Conservation (phyloP, 2,329 filamentous ascomycete genomes). For the Botrytis sinoallii region DNA sequence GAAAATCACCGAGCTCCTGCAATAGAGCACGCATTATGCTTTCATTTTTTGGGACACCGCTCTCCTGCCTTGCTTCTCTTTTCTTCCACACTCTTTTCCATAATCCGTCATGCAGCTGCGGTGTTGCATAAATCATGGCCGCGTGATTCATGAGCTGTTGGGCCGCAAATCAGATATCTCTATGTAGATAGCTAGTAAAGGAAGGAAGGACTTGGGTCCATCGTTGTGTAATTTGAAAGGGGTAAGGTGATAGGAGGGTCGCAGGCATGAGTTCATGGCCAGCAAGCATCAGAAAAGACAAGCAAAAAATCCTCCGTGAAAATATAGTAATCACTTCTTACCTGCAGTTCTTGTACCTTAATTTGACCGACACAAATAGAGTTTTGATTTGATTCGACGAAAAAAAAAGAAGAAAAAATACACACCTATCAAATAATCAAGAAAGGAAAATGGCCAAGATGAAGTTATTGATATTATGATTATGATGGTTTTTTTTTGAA, state of each 20-base stretch:
- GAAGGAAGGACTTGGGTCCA: slow-evolving; percentile 18
- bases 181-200: slow-evolving; percentile 18
- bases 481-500: neutral
- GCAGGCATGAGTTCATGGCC: slow-evolving; percentile 6
- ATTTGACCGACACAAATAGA: neutral
- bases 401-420: neutral
- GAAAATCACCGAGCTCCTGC: slow-evolving; percentile 11
- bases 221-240: slow-evolving; percentile 1
- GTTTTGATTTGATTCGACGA: neutral
- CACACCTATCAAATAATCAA: neutral
- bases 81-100: slow-evolving; percentile 13
- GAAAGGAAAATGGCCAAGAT: neutral
- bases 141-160: slow-evolving; percentile 20
- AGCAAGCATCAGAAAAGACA: slow-evolving; percentile 7
- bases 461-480: neutral
- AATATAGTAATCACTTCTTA: neutral
- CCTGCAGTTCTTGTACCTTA: slow-evolving; percentile 11
- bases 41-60: slow-evolving; percentile 11
- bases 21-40: slow-evolving; percentile 9
- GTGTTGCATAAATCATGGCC: slow-evolving; percentile 16
- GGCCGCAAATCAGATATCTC: slow-evolving; percentile 17
- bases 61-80: slow-evolving; percentile 9
- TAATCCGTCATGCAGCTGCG: slow-evolving; percentile 19
- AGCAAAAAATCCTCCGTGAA: neutral
- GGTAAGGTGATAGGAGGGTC: neutral